A percentile compares a stretch with the other conserved stretches of the same genome.
Evolutionary conservation across 768 basidiomycete species (phyloP).

Genomic region (Suillus hirtellus): DNA sequence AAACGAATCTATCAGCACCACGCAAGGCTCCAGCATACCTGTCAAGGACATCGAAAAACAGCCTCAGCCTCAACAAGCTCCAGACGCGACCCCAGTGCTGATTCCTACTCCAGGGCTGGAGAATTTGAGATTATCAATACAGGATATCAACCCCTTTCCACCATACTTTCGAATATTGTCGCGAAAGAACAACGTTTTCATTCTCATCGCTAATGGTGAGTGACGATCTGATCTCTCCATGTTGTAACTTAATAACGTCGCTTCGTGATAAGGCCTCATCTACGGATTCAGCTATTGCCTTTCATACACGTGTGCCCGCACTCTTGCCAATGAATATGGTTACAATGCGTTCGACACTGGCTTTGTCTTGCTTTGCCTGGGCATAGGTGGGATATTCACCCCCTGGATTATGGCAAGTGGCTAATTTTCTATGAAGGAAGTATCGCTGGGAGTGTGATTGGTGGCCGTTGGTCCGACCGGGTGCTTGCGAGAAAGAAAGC

Average conservation of each 20-base stretch:
- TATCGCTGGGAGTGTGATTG: constrained; percentile 52
- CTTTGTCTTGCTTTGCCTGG: constrained; percentile 73
- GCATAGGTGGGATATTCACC: constrained; percentile 48
- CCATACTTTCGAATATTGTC: constrained; percentile 60
- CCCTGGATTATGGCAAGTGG: neutral
- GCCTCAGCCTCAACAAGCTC: constrained; percentile 27
- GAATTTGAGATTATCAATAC: constrained; percentile 55
- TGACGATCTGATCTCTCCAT: neutral
- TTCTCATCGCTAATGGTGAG: constrained; percentile 42
- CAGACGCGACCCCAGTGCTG: constrained; percentile 17
- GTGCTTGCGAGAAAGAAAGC: constrained; percentile 43
- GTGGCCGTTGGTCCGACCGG: constrained; percentile 60
- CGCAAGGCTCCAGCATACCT: neutral
- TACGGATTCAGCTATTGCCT: constrained; percentile 74
- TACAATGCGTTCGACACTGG: constrained; percentile 74
- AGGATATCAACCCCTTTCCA: constrained; percentile 71
- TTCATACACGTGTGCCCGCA: constrained; percentile 73
- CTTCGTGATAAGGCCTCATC: constrained; percentile 49
- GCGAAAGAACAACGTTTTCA: constrained; percentile 65
- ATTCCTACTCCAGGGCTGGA: constrained; percentile 18
- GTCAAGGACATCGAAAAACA: constrained; percentile 14
- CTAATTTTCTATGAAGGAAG: constrained; percentile 36
- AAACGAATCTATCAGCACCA: constrained; percentile 20
- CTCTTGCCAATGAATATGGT: constrained; percentile 59
- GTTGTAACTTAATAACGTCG: constrained; percentile 13